A percentile compares a stretch with the other conserved stretches of the same genome.
Evolutionary conservation across 2,329 filamentous ascomycete species (phyloP).

Genomic region (Aspergillus sp.): DNA sequence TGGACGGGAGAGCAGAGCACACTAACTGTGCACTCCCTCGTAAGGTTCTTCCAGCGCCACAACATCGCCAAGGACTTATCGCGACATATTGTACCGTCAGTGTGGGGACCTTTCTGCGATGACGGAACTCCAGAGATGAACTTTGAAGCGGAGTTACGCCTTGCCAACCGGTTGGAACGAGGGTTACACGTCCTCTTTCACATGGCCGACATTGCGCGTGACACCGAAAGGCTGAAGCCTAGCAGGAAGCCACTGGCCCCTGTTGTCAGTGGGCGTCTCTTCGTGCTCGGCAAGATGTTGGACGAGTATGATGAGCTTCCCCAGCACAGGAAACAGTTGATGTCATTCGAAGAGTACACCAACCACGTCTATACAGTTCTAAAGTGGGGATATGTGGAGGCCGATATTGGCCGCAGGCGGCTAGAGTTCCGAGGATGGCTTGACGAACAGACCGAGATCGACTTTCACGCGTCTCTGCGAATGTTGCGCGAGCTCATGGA

Average conservation of each 20-base stretch:
- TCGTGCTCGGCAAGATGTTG: slow-evolving; percentile 20
- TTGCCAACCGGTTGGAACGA: slow-evolving; percentile 29
- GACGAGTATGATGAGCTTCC: slow-evolving; percentile 26
- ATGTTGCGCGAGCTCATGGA: slow-evolving; percentile 35
- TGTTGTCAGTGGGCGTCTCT: slow-evolving; percentile 19
- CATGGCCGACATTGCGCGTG: slow-evolving; percentile 30
- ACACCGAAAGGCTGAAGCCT: slow-evolving; percentile 17
- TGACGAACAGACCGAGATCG: slow-evolving; percentile 27
- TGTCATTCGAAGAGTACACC: slow-evolving; percentile 24
- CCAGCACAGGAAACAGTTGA: slow-evolving; percentile 12
- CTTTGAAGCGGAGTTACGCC: slow-evolving; percentile 28
- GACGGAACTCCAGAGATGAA: slow-evolving; percentile 28
- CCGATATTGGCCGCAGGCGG: slow-evolving; percentile 28
- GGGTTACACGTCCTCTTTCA: slow-evolving; percentile 33
- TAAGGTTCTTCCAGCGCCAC: slow-evolving; percentile 26
- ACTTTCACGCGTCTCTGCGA: slow-evolving; percentile 31
- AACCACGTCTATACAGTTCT: slow-evolving; percentile 28
- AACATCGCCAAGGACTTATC: slow-evolving; percentile 25
- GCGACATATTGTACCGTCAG: slow-evolving; percentile 28
- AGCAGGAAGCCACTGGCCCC: slow-evolving; percentile 15
- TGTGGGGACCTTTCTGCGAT: slow-evolving; percentile 31
- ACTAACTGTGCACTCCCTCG: slow-evolving; percentile 27
- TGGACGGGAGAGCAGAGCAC: slow-evolving; percentile 24
- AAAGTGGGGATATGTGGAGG: slow-evolving; percentile 27
- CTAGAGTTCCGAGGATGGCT: slow-evolving; percentile 28